A percentile compares a stretch with the other conserved stretches of the same genome.
Evolutionary conservation across 2,329 filamentous ascomycete genomes (phyloP).

Genomic region (Xylariaceae sp.): DNA sequence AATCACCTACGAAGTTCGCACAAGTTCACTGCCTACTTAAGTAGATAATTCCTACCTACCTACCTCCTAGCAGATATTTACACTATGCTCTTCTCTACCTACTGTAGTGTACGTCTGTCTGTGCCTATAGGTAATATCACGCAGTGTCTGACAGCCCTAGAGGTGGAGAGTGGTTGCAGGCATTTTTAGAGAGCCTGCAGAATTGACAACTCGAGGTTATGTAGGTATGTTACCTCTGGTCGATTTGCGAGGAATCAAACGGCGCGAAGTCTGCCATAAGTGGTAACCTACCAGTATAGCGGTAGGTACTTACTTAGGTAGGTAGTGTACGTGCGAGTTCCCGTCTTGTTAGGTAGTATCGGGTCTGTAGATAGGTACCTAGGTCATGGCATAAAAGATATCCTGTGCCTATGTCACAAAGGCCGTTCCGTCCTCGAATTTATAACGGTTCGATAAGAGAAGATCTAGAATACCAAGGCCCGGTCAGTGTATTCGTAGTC

Average conservation of each 20-base stretch:
- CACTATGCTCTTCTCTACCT: too few relatives aligned
- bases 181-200: slow-evolving; percentile 20
- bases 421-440: not conserved
- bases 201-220: not conserved
- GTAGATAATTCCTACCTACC: too few relatives aligned
- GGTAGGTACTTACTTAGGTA: too few relatives aligned
- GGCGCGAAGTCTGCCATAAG: too few relatives aligned
- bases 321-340: too few relatives aligned
- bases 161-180: slow-evolving; percentile 15
- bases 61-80: too few relatives aligned
- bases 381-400: not conserved
- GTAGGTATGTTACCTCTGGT: not conserved
- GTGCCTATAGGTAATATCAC: too few relatives aligned
- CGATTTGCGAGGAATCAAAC: too few relatives aligned
- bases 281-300: too few relatives aligned
- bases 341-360: too few relatives aligned
- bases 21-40: not conserved
- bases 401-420: not conserved
- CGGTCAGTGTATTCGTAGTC: not conserved
- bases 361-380: not conserved
- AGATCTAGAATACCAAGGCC: not conserved
- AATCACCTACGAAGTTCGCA: not conserved
- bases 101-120: too few relatives aligned
- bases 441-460: not conserved
- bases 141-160: slow-evolving; percentile 8